phyloP scores from a whole-genome alignment of 176 grass and related monocot species.

The Secale cereale region DNA sequence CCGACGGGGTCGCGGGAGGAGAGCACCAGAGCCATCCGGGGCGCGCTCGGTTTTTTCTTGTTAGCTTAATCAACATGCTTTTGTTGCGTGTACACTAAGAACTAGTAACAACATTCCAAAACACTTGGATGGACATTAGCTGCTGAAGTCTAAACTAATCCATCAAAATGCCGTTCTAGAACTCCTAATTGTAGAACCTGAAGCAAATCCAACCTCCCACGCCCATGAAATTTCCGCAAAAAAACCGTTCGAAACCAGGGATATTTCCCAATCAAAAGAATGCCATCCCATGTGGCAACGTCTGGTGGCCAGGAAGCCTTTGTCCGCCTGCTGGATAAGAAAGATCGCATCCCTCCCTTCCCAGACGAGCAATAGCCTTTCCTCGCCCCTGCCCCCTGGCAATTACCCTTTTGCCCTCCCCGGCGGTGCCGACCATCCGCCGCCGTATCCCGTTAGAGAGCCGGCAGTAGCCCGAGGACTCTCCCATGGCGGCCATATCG shows the following conservation, averaged over 20 bases:
- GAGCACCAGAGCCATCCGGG: too few relatives aligned
- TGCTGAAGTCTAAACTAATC: conserved; percentile 16
- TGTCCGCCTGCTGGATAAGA: conserved; percentile 43
- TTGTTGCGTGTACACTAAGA: conserved; percentile 5
- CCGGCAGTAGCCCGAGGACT: background rate
- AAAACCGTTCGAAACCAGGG: background rate
- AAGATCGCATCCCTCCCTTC: conserved; percentile 26
- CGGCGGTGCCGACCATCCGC: conserved; percentile 33
- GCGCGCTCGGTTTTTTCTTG: too few relatives aligned
- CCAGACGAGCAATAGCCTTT: conserved; percentile 44
- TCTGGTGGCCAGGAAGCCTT: conserved; percentile 25
- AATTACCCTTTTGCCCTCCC: conserved; percentile 42
- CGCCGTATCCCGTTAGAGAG: conserved; percentile 1
- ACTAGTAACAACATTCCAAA: conserved; percentile 13
- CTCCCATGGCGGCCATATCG: conserved; percentile 66
- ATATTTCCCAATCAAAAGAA: conserved; percentile 19
- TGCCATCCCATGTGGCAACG: conserved; percentile 27
- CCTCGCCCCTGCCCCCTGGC: conserved; percentile 26
- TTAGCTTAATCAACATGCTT: background rate
- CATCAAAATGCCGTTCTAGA: background rate
- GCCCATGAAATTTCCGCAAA: conserved; percentile 1
- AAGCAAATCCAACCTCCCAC: conserved; percentile 39
- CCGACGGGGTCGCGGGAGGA: too few relatives aligned
- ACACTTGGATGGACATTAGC: background rate
- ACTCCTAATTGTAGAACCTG: background rate